phyloP scores from a whole-genome alignment of 2,329 filamentous ascomycete genomes.

The Corinectria fuckeliana region DNA sequence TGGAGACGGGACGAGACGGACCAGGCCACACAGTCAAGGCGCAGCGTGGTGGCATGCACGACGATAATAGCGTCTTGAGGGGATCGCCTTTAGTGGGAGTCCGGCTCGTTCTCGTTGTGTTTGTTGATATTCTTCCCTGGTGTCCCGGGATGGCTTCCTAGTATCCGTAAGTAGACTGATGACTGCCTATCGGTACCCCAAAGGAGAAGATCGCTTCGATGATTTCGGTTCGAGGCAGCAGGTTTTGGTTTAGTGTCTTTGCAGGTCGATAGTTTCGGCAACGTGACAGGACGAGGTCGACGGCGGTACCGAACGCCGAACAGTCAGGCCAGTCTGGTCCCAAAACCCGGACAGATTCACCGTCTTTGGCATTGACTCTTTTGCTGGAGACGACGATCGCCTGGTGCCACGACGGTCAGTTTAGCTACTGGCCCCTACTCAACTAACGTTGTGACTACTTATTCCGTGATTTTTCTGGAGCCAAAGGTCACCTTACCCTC shows the following conservation, averaged over 20 bases:
- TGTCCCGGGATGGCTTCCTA: too few relatives aligned
- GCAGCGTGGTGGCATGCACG: conserved; percentile 37
- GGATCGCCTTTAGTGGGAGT: conserved; percentile 2
- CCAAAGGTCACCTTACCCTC: conserved; percentile 18
- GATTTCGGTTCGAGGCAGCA: neutral
- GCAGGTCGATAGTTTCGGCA: neutral
- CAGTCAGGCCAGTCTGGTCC: neutral
- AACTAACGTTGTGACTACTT: neutral
- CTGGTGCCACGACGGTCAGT: neutral
- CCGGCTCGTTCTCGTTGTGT: neutral
- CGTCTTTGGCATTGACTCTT: too few relatives aligned
- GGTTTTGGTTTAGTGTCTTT: neutral
- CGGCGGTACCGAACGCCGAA: neutral
- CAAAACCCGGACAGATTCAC: neutral
- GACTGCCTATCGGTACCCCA: neutral
- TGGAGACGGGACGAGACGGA: neutral
- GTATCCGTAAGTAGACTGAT: neutral
- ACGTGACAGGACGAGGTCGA: neutral
- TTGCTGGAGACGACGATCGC: neutral
- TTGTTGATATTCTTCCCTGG: neutral
- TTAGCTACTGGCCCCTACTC: neutral
- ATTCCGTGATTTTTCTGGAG: neutral
- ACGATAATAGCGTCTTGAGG: conserved; percentile 31
- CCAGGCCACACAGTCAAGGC: conserved; percentile 12
- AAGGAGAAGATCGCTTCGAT: neutral